Conservation (phyloP, 2,329 filamentous ascomycete genomes). For the Aspergillus brasiliensis region DNA sequence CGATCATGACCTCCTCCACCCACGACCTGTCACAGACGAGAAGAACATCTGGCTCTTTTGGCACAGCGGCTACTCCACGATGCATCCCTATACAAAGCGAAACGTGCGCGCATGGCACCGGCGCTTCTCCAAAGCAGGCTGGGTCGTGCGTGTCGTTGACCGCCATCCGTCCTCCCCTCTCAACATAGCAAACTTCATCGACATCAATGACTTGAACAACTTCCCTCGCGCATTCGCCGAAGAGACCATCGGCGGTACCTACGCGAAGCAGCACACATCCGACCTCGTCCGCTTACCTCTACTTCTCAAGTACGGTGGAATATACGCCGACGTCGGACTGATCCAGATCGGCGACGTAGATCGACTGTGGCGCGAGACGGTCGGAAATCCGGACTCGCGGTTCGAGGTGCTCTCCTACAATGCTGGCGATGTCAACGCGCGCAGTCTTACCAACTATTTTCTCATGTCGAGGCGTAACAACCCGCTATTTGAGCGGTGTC, state of each 20-base stretch:
- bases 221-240: constrained; percentile 7
- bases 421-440: not conserved
- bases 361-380: constrained; percentile 1
- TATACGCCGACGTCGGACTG: constrained; percentile 6
- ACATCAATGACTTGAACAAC: not conserved
- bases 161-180: not conserved
- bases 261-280: constrained; percentile 7
- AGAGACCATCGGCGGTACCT: not conserved
- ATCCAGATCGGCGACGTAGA: constrained; percentile 10
- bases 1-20: constrained; percentile 1
- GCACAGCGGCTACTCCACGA: constrained; percentile 2
- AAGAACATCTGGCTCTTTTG: constrained; percentile 11
- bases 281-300: constrained; percentile 8
- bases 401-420: constrained; percentile 8
- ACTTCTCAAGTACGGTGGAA: not conserved
- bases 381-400: not conserved
- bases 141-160: constrained; percentile 5
- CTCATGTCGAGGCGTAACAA: not conserved
- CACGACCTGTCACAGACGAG: not conserved
- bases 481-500: constrained; percentile 4
- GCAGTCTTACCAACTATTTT: constrained; percentile 2
- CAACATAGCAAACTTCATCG: not conserved
- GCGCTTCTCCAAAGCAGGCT: constrained; percentile 4
- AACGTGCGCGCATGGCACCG: constrained; percentile 10
- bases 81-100: constrained; percentile 8